phyloP scores from a whole-genome alignment of 2,329 filamentous ascomycete genomes.

The Colletotrichum salicis region DNA sequence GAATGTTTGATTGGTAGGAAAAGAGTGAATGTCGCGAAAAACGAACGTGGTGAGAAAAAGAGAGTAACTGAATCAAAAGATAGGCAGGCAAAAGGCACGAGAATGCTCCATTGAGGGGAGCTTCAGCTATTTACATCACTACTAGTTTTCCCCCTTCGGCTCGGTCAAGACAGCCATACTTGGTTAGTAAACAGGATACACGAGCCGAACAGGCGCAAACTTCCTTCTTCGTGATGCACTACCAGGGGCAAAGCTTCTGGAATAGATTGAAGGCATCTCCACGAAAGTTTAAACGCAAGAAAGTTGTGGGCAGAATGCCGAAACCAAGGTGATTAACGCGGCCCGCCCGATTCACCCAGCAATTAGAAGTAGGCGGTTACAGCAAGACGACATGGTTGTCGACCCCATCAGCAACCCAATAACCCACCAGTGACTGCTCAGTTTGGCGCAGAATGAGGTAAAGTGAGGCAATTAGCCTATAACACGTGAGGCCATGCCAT shows the following conservation, averaged over 20 bases:
- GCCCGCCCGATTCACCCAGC: constrained; percentile 7
- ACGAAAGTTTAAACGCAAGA: constrained; percentile 2
- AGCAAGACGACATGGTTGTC: not conserved
- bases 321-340: constrained; percentile 9
- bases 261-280: constrained; percentile 19
- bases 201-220: not conserved
- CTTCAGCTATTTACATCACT: not conserved
- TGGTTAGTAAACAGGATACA: not conserved
- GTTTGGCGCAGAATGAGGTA: not conserved
- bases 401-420: not conserved
- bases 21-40: constrained; percentile 3
- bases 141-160: not conserved
- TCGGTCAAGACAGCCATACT: not conserved
- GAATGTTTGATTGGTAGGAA: constrained; percentile 1
- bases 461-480: constrained; percentile 3
- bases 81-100: not conserved
- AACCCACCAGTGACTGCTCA: constrained; percentile 21
- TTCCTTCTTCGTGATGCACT: not conserved
- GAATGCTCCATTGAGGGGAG: not conserved
- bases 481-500: constrained; percentile 13
- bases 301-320: not conserved
- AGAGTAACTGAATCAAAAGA: not conserved
- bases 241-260: not conserved
- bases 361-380: not conserved
- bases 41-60: constrained; percentile 5